Percentiles rank a stretch among this genome's conserved stretches.
Evolutionary conservation across 2,329 filamentous ascomycete genomes (phyloP).

Genomic region (Cladophialophora carrionii): DNA sequence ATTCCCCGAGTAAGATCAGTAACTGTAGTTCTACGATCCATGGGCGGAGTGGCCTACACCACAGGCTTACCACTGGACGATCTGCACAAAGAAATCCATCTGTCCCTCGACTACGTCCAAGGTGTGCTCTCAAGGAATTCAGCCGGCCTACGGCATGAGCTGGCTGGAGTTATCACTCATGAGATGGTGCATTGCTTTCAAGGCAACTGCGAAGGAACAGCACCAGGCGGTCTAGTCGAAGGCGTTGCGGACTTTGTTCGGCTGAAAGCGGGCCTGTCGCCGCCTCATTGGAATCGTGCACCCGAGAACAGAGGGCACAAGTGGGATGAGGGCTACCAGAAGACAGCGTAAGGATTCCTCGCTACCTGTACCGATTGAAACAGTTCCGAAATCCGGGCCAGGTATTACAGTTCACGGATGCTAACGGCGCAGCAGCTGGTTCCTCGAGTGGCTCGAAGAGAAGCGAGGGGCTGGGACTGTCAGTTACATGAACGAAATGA

Average conservation of each 20-base stretch:
- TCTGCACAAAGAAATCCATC: slow-evolving; percentile 91
- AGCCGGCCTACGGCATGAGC: slow-evolving; percentile 55
- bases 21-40: slow-evolving; percentile 76
- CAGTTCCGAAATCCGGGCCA: not conserved
- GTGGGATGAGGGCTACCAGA: slow-evolving; percentile 92
- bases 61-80: slow-evolving; percentile 75
- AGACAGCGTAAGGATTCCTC: slow-evolving; percentile 61
- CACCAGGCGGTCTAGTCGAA: slow-evolving; percentile 80
- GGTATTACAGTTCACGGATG: not conserved
- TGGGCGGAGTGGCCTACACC: slow-evolving; percentile 88
- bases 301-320: slow-evolving; percentile 53
- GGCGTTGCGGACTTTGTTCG: slow-evolving; percentile 93
- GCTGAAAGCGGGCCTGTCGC: slow-evolving; percentile 69
- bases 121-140: slow-evolving; percentile 27
- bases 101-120: slow-evolving; percentile 75
- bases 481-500: slow-evolving; percentile 65
- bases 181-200: slow-evolving; percentile 97
- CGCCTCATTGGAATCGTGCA: slow-evolving; percentile 78
- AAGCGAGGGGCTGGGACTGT: slow-evolving; percentile 64
- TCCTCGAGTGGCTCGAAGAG: slow-evolving; percentile 80
- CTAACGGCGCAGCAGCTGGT: slow-evolving; percentile 57
- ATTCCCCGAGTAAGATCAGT: slow-evolving; percentile 73
- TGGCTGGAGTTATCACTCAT: slow-evolving; percentile 82
- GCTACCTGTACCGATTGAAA: not conserved
- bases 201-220: slow-evolving; percentile 64